Percentiles rank a stretch among this genome's conserved stretches.
Evolutionary conservation across 352 stramenopile genomes (phyloP).

Genomic region (Peronospora destructor): DNA sequence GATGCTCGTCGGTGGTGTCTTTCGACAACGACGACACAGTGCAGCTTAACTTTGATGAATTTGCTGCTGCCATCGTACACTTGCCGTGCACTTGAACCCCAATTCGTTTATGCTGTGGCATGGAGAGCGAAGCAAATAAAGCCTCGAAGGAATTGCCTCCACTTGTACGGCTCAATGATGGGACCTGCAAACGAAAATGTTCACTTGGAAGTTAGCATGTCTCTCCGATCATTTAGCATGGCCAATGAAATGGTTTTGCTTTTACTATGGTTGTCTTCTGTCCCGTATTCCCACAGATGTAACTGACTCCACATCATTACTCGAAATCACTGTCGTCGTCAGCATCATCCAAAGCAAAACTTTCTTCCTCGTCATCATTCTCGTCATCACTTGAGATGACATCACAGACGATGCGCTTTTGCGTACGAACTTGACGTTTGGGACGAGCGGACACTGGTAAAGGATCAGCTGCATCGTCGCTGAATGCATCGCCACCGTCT

Average conservation of each 20-base stretch:
- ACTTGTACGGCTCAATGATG: background rate
- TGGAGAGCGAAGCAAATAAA: too few relatives aligned
- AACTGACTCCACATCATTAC: conserved; percentile 15
- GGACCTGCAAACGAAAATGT: conserved; percentile 10
- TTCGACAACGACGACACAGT: too few relatives aligned
- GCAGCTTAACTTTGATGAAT: too few relatives aligned
- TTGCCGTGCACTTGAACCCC: too few relatives aligned
- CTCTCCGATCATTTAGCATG: background rate
- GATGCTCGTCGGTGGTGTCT: too few relatives aligned
- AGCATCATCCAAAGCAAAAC: conserved; percentile 44
- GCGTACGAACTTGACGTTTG: conserved; percentile 32
- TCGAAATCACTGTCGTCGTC: conserved; percentile 53
- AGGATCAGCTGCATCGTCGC: conserved; percentile 19
- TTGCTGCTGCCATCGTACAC: too few relatives aligned
- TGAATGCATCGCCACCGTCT: conserved; percentile 15
- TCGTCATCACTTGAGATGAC: conserved; percentile 52
- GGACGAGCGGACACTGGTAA: conserved; percentile 24
- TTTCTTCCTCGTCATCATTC: conserved; percentile 33
- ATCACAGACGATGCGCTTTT: conserved; percentile 46
- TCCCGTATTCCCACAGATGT: conserved; percentile 15
- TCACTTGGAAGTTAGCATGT: conserved; percentile 8
- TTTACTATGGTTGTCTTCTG: background rate
- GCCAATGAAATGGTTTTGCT: conserved; percentile 5
- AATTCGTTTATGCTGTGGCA: too few relatives aligned
- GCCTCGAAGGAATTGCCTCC: too few relatives aligned